Conservation (phyloP, 2,329 filamentous ascomycete genomes). For the Teratosphaeria zuluensis region DNA sequence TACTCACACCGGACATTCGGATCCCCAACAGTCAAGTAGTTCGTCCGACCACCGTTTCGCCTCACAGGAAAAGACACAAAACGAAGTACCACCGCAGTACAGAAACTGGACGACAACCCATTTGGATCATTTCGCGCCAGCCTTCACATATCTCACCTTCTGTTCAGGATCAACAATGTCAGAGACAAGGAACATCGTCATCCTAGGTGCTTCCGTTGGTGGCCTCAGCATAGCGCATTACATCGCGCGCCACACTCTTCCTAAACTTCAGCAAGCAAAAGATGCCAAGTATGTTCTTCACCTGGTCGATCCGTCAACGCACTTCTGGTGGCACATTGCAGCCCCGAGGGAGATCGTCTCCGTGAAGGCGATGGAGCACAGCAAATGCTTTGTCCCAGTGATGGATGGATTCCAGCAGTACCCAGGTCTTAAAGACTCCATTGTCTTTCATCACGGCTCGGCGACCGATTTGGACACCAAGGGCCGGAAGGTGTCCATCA, state of each 20-base stretch:
- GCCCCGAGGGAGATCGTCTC: constrained; percentile 45
- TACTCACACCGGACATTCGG: not conserved
- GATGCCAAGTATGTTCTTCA: constrained; percentile 41
- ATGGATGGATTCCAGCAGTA: constrained; percentile 43
- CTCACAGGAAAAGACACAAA: not conserved
- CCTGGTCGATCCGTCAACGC: constrained; percentile 43
- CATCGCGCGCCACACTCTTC: constrained; percentile 43
- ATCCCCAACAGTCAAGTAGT: not conserved
- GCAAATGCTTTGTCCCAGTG: constrained; percentile 43
- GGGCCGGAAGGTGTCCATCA: constrained; percentile 36
- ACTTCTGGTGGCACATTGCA: constrained; percentile 45
- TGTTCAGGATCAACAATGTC: constrained; percentile 14
- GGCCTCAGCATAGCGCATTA: constrained; percentile 46
- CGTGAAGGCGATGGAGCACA: constrained; percentile 35
- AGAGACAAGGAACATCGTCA: constrained; percentile 36
- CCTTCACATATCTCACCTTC: not conserved
- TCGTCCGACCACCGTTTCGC: not conserved
- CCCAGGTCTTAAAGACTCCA: constrained; percentile 25
- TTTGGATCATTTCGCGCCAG: not conserved
- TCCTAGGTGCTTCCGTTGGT: constrained; percentile 46
- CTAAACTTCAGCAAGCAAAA: constrained; percentile 24
- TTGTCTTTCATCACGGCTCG: constrained; percentile 39
- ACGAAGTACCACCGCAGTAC: not conserved
- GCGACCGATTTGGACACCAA: constrained; percentile 39
- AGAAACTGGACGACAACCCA: not conserved